Base-by-base conservation (phyloP, 139 green algal genomes). In the Tetradesmus lagerheimii region DNA sequence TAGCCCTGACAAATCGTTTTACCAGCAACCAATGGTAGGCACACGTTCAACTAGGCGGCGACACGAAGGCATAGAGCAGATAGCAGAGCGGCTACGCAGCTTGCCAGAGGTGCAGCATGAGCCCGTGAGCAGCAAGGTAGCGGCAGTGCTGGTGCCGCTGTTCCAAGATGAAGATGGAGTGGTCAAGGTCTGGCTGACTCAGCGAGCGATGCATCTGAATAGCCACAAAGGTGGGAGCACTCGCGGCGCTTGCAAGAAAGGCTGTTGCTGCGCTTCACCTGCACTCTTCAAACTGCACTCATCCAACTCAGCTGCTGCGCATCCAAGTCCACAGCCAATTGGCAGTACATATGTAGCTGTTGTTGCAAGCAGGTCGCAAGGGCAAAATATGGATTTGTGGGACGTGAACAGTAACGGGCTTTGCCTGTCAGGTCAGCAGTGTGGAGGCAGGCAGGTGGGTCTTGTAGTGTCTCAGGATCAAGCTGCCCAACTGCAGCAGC, bases 111-210 rank as follows among this genome's bases (percentile, higher is more conserved):
- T 50, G 66, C 64, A 80, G n/a, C 87, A 91, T 23, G 45, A 67
- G 80, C 88, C 80, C 16, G 25, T 91, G n/a, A 83, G 57, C 50
- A 57, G 27, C 35, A 91, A 91, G 88, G 67, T 88, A 47, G 88
- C 88, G 62, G 80, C 78, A n/a, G 67, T 86, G n/a, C 87, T 97
- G 79, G 91, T 97, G 29, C 93, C 94, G 0, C 81, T 97, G 53
- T 97, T 95, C 81, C 92, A 96, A 62, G 86, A 90, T n/a, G 83
- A 89, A 29, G 74, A 80, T 16, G 67, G 53, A 9, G 80, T 41
- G 8, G 39, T 94, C 41, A 89, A 89, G 5, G 94, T 97, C 11
- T 88, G 96, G 71, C 92, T 97, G 2, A 97, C 95, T 18, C 92
- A 93, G 79, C 92, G 94, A 45, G 90, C 88, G 4, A 47, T 81